Evolutionary conservation across 1,139 yeast species (phyloP), one percentile per base, ranked within the genome.

Genomic region (Saccharomyces uvarum): DNA sequence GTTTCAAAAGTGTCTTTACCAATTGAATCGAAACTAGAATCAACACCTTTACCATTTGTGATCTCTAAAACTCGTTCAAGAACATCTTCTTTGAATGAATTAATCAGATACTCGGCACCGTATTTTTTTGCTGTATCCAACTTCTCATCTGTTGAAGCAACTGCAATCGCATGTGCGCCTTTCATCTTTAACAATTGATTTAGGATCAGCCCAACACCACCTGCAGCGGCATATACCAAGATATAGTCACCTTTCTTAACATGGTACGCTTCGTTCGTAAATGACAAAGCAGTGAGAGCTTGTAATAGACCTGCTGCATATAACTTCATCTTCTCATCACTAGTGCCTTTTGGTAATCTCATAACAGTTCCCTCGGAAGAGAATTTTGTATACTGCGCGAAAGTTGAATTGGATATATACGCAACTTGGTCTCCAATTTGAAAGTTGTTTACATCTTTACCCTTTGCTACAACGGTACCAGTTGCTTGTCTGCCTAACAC

Each of bases 171-270:
- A 58, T 80, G 83, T 2, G 89, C 97, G 27, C 96, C 95, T 52
- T 75, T 75, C 28, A 70, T 71, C 33, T 77, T 68, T 53, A 84
- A 73, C 70, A 89, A 72, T 70, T 89, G 97, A 48, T 77, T 76
- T 54, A 88, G 70, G 14, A 88, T 62, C 53, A 80, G 77, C 2
- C 97, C 97, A 52, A 88, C 93, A 55, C 97, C 97, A 51, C 97
- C 97, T 7, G 97, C 96, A 16, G 96, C 96, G 1, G 97, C 97
- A 76, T 91, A 89, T 38, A 88, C 83, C 53, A 90, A 75, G 47
- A 86, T 78, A 61, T 71, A 78, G 58, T 91, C 97, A 52, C 81
- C 90, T 65, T 77, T 75, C 65, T 86, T 67, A 38, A 89, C 87
- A 2, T 74, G 66, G 68, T 87, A 82, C 0, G 93, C 79, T 60